Conservation (phyloP, 441 rosid species). For the Gossypium laxum region DNA sequence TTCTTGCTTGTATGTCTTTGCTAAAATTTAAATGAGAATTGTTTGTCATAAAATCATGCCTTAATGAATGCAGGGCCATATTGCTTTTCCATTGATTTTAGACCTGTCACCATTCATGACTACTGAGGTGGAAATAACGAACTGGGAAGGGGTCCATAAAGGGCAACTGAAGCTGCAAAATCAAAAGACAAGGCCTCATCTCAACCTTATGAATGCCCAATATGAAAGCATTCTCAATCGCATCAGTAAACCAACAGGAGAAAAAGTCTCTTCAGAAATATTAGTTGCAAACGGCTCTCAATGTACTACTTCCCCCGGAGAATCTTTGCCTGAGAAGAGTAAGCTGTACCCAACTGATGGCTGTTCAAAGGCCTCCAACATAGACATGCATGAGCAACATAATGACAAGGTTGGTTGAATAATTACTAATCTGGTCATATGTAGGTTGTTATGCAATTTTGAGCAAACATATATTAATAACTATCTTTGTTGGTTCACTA, state of each 20-base stretch:
- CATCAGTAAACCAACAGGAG: constrained; percentile 16
- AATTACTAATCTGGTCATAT: constrained; percentile 1
- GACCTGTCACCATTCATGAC: constrained; percentile 45
- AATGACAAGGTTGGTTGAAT: constrained; percentile 31
- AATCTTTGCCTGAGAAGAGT: constrained; percentile 17
- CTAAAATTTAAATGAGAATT: constrained; percentile 4
- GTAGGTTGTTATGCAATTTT: background rate
- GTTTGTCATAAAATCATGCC: constrained; percentile 1
- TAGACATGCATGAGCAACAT: constrained; percentile 16
- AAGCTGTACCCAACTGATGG: constrained; percentile 10
- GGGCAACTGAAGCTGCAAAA: constrained; percentile 25
- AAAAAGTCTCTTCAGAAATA: constrained; percentile 13
- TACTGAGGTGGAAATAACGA: constrained; percentile 31
- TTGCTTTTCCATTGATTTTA: constrained; percentile 54
- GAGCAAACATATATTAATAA: background rate
- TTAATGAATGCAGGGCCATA: constrained; percentile 53
- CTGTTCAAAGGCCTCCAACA: constrained; percentile 1
- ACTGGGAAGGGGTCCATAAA: constrained; percentile 17
- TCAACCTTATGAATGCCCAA: constrained; percentile 19
- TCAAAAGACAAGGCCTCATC: constrained; percentile 22
- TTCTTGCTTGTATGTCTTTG: background rate
- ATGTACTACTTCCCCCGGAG: constrained; percentile 1
- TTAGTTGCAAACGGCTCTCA: constrained; percentile 22
- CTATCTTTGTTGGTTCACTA: background rate
- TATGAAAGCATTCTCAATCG: constrained; percentile 19